Conservation (phyloP, 345 rosid genomes). For the Pistacia vera region DNA sequence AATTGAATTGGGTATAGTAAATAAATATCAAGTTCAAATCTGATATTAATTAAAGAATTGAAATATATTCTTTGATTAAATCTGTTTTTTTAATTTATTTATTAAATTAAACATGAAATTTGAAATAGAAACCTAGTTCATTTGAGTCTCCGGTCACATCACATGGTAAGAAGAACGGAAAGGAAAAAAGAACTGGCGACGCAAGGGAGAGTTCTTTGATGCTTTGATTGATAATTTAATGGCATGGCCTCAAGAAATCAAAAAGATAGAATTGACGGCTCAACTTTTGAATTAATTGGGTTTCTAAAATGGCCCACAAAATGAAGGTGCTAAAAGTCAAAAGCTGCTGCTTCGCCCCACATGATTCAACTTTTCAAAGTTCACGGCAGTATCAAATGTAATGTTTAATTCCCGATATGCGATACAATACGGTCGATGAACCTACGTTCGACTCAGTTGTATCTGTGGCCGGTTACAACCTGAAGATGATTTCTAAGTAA, state of each 20-base stretch:
- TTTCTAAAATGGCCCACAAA: not conserved
- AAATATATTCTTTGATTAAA: not conserved
- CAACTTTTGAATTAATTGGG: conserved; percentile 5
- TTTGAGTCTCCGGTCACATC: not conserved
- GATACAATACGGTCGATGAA: not conserved
- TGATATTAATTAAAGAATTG: too few species aligned
- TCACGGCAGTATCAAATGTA: too few species aligned
- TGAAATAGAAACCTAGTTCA: not conserved
- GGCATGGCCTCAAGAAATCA: not conserved
- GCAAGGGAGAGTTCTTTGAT: too few species aligned
- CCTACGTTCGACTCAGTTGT: not conserved
- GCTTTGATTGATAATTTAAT: too few species aligned
- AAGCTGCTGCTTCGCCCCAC: not conserved
- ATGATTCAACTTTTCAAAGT: too few species aligned
- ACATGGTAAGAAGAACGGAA: not conserved
- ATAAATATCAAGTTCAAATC: too few species aligned
- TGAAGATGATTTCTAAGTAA: too few species aligned
- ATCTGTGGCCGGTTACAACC: too few species aligned
- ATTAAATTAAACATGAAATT: too few species aligned
- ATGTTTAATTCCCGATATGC: not conserved
- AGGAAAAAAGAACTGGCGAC: too few species aligned
- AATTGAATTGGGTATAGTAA: too few species aligned
- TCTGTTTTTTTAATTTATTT: too few species aligned
- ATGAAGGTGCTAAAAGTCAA: not conserved
- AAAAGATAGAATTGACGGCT: not conserved